Base-by-base conservation (phyloP, 2,329 filamentous ascomycete species). In the Volutella citrinella region DNA sequence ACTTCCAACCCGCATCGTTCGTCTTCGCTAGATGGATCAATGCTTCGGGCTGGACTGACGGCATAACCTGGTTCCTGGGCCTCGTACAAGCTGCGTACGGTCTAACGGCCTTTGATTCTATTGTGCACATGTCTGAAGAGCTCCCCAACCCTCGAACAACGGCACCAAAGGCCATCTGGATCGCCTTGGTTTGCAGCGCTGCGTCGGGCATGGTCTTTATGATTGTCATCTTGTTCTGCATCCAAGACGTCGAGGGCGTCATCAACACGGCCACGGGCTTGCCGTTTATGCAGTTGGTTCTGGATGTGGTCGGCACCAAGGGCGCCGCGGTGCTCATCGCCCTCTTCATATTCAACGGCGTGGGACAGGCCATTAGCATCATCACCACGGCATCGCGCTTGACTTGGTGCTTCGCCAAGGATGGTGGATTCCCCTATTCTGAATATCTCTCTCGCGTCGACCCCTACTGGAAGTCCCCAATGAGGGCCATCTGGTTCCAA, bases 71-170 rank as follows among this genome's bases (percentile, higher is more conserved):
- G 72, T 77, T 78, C 40, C 65, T 70, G 0, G 74, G 74, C 1
- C 65, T 78, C 2, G 66, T 78, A 0, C 75, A 78, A 42, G 67
- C 71, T 4, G 74, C 74, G 0, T 78, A 78, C 36, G 72, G 69
- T 4, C 10, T 52, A 1, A 48, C 47, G 6, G 74, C 74, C 0
- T 78, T 78, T 37, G 74, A 78, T 48, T 70, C 73, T 0, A 72
- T 76, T 23, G 72, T 78, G 27, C 74, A 78, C 45, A 71, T 78
- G 68, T 68, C 74, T 2, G 74, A 78, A 34, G 74, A 78, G 48
- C 71, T 78, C 0, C 73, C 73, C 0, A 59, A 65, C 4, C 73
- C 74, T 6, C 56, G 70, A n/a, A 64, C 58, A 20, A 74, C 72
- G 29, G 70, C 65, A 0, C 74, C 74, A 0, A 60, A 60, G 19